Base-by-base conservation (phyloP, 495 filamentous ascomycete species). In the Parathielavia hyrcaniae region DNA sequence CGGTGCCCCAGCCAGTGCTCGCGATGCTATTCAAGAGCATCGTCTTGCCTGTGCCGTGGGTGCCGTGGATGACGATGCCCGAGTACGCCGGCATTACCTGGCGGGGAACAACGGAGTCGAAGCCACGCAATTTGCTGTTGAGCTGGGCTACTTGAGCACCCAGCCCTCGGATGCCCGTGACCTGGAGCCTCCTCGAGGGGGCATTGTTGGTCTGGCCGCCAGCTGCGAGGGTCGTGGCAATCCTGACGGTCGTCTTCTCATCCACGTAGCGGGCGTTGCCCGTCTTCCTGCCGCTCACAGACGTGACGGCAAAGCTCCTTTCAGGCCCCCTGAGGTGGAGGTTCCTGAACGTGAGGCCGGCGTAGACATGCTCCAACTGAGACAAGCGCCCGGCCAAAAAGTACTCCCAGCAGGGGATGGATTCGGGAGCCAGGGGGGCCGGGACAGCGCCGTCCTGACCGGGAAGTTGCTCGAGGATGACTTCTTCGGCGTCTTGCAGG, bases 11-110 rank as follows among this genome's bases (percentile, higher is more conserved):
- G 54, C 82, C 79, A 10, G 82, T 80, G n/a, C 72, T 70, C 19
- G 80, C 78, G n/a, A 95, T 79, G 51, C 81, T 79, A 30, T 83
- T 66, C 3, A 96, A 70, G 14, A 95, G 73, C 57, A 85, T 73
- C 16, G 82, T 85, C 69, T 95, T 96, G 3, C 91, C 91, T 0
- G 87, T 93, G 58, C 93, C 86, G 62, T 88, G 83, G 50, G 87
- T 82, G 45, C 93, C 90, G 73, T 93, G 83, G 44, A 98, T 75
- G 58, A 96, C 73, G 48, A 93, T 80, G 34, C 84, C 77, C 44
- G 80, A 56, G 22, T 60, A 79, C 40, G 79, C 71, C 60, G 67
- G 58, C 65, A 57, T 57, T 62, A 58, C 66, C 60, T 38, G 64
- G 46, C 63, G 64, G 45, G 70, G 32, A 66, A 66, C 26, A 61